Evolutionary conservation across 2,329 filamentous ascomycete species (phyloP), one percentile per base, ranked within the genome.

Genomic region (Bipolaris bicolor): DNA sequence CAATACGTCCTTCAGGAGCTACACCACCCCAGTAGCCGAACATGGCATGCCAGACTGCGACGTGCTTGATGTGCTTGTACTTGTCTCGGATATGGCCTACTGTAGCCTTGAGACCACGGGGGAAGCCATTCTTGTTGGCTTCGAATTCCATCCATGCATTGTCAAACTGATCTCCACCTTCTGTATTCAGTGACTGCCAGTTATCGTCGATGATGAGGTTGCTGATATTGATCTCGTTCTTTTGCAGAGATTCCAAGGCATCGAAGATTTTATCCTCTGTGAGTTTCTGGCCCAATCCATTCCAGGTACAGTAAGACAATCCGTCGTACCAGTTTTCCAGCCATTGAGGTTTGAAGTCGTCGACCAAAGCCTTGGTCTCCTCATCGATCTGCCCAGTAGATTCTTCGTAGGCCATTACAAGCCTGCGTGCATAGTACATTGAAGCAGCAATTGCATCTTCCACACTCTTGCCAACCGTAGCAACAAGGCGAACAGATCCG

Each of bases 141-240:
- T 98, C 93, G 62, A 99, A 98, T 7, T 89, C 85, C 9, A 86
- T 85, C 92, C 90, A 96, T 13, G 63, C 72, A 20, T 73, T 74
- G 13, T 66, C 47, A 45, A 77, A 77, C 22, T 76, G 74, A 39
- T 80, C 52, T 13, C 81, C 76, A 3, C 81, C 83, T 60, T 83
- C 79, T 26, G 81, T 80, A 47, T 79, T 67, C 7, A 73, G 51
- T 7, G 69, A 72, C 37, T 73, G 71, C 95, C 95, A 99, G 67
- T 96, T 96, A 72, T 99, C 95, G 67, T 99, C 95, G 61, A 99
- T 96, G 60, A 98, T 97, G 2, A 99, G 82, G 68, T 88, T 96
- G 0, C 87, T 88, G 44, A 98, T 78, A 40, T 89, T 87, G 69
- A 99, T 91, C 0, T 88, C 84, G 54, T 90, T 84, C 29, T 86